A percentile compares a stretch with the other conserved stretches of the same genome.
phyloP scores from a whole-genome alignment of 257 asterid species.

The Henckelia pumila region DNA sequence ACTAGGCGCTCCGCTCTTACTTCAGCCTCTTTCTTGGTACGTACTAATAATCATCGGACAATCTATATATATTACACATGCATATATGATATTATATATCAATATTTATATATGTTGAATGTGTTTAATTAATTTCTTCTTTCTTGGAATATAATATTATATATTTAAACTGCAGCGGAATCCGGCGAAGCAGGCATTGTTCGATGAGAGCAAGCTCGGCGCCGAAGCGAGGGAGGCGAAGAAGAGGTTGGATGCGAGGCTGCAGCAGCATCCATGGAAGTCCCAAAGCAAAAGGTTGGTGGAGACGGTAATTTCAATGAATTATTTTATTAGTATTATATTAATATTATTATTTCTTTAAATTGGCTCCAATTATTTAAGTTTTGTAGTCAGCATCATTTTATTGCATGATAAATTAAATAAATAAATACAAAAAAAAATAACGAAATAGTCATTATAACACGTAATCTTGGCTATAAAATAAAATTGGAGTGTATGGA shows the following conservation, averaged over 20 bases:
- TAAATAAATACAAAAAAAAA: too few species aligned
- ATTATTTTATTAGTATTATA: too few species aligned
- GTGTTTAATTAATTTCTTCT: background rate
- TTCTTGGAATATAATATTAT: background rate
- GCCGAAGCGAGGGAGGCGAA: constrained; percentile 37
- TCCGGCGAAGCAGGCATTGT: constrained; percentile 6
- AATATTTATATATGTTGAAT: background rate
- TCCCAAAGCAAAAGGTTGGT: constrained; percentile 19
- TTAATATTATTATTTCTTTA: too few species aligned
- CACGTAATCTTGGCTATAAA: too few species aligned
- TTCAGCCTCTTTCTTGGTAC: constrained; percentile 38
- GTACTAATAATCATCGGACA: too few species aligned
- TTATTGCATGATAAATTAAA: too few species aligned
- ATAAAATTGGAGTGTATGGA: too few species aligned
- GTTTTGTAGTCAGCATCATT: background rate
- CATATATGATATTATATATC: too few species aligned
- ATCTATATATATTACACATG: too few species aligned
- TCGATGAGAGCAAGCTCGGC: constrained; percentile 31
- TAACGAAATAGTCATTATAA: too few species aligned
- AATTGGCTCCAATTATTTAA: background rate
- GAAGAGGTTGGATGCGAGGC: constrained; percentile 35
- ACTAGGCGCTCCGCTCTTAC: constrained; percentile 26
- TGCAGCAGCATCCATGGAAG: constrained; percentile 27
- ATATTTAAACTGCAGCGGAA: constrained; percentile 31
- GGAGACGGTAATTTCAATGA: background rate